These are phyloP conservation scores for Beauveria sp. DNA, from an alignment of 2,329 filamentous ascomycete genomes.

Conservation along the genomic window DNA sequence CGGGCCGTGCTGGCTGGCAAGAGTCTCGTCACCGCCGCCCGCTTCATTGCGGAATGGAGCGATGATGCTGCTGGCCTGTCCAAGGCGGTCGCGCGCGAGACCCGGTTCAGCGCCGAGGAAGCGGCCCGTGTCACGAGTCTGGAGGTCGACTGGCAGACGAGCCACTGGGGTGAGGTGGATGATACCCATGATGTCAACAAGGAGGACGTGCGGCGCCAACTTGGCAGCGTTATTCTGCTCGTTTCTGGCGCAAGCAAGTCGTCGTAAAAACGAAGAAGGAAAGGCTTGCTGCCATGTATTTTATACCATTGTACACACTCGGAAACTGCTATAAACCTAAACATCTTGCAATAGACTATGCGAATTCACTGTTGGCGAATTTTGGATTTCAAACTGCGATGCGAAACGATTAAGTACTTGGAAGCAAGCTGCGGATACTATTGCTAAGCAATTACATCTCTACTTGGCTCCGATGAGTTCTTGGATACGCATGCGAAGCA, in stretches of 20 bases:
- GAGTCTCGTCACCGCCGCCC: constrained; percentile 68
- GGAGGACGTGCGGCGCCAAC: constrained; percentile 79
- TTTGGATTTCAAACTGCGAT: neutral
- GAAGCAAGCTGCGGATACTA: neutral
- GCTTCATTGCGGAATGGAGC: constrained; percentile 83
- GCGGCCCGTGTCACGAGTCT: constrained; percentile 69
- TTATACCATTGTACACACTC: constrained; percentile 4
- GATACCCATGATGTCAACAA: constrained; percentile 95
- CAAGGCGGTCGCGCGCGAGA: constrained; percentile 27
- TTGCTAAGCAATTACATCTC: neutral
- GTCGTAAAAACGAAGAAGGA: neutral
- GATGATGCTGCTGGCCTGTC: constrained; percentile 51
- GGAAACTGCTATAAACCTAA: neutral
- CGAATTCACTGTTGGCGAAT: neutral
- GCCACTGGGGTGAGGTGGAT: constrained; percentile 92
- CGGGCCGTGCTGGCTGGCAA: constrained; percentile 78
- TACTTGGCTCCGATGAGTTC: neutral
- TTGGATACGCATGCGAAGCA: constrained; percentile 1
- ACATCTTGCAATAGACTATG: neutral
- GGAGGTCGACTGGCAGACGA: constrained; percentile 86
- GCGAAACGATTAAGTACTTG: neutral
- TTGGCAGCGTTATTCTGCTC: constrained; percentile 79
- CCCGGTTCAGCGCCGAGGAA: constrained; percentile 66
- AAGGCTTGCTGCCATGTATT: neutral
- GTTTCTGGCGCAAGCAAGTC: constrained; percentile 52